phyloP scores from a whole-genome alignment of 2,329 filamentous ascomycete species.

The Ophiostoma perfectum region DNA sequence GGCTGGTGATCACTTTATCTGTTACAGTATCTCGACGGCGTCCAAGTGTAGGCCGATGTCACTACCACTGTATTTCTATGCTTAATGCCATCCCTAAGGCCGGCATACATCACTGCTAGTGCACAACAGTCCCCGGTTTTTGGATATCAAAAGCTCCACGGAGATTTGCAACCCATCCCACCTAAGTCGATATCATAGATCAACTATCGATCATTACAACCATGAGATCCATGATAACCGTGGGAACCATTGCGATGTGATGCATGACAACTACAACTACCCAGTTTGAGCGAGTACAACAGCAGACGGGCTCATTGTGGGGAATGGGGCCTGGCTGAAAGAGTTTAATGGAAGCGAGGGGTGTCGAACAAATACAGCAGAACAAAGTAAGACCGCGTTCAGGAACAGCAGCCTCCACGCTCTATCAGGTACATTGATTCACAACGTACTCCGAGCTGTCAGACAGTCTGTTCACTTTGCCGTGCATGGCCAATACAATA shows the following conservation, averaged over 20 bases:
- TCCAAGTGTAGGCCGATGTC: background rate
- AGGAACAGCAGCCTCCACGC: too few relatives aligned
- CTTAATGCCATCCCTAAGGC: background rate
- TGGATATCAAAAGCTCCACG: slow-evolving; percentile 13
- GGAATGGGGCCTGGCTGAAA: background rate
- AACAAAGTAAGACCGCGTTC: too few relatives aligned
- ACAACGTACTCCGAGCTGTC: too few relatives aligned
- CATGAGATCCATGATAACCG: background rate
- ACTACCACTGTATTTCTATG: background rate
- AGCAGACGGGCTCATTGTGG: background rate
- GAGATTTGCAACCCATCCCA: slow-evolving; percentile 10
- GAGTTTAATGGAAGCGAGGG: background rate
- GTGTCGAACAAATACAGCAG: too few relatives aligned
- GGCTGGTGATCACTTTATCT: too few relatives aligned
- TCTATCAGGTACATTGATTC: too few relatives aligned
- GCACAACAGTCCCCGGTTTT: background rate
- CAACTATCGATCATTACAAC: background rate
- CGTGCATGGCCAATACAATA: background rate
- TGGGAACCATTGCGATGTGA: background rate
- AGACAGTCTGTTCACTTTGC: background rate
- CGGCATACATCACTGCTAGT: background rate
- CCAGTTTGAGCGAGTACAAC: slow-evolving; percentile 1
- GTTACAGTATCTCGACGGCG: background rate
- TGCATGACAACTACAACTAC: background rate
- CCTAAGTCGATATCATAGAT: background rate